These are phyloP conservation scores for Fremontodendron californicum DNA, from an alignment of 345 rosid genomes.

Conservation along the genomic window DNA sequence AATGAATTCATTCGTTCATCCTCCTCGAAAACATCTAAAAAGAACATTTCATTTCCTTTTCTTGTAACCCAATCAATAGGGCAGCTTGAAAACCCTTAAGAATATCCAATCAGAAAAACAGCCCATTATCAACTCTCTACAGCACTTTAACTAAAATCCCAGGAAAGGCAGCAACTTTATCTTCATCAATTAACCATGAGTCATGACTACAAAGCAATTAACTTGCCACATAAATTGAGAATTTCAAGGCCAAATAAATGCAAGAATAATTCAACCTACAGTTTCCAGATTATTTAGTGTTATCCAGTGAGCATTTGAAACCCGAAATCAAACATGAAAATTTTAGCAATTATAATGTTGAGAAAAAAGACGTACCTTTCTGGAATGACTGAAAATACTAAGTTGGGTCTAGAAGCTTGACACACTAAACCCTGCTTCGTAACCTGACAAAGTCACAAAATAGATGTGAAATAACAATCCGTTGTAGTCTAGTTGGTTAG, in stretches of 20 bases:
- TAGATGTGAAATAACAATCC: background rate
- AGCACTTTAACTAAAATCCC: background rate
- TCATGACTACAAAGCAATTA: background rate
- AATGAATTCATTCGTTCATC: background rate
- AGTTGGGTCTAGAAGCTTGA: constrained; percentile 1
- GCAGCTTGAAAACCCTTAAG: too few relatives aligned
- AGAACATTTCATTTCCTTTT: background rate
- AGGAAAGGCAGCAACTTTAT: background rate
- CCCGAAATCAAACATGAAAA: background rate
- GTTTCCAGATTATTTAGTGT: background rate
- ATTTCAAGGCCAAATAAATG: background rate
- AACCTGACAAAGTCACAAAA: too few relatives aligned
- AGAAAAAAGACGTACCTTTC: background rate
- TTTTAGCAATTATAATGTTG: background rate
- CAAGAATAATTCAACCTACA: background rate
- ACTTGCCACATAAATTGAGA: background rate
- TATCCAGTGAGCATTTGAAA: background rate
- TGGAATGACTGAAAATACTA: background rate
- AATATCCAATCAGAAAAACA: background rate
- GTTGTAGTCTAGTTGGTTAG: constrained; percentile 44
- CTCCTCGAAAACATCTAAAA: background rate
- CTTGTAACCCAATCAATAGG: background rate
- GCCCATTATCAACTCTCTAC: background rate
- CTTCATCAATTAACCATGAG: background rate
- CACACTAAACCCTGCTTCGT: background rate